These are phyloP conservation scores for Plasmopara viticola DNA, from an alignment of 352 stramenopile genomes.

Conservation along the genomic window DNA sequence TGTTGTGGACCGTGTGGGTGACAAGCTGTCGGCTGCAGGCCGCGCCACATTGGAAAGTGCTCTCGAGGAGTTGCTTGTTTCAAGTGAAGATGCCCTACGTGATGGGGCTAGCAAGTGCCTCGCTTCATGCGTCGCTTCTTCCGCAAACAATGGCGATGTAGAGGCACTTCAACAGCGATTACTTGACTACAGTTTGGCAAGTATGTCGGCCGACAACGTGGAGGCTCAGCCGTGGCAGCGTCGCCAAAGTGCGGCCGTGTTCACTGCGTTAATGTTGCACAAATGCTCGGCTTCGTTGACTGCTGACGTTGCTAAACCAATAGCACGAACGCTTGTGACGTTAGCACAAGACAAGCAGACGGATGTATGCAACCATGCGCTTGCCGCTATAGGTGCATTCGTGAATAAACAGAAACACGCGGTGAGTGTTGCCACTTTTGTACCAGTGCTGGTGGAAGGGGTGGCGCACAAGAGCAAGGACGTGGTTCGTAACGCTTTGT, in stretches of 20 bases:
- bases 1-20: conserved; percentile 54
- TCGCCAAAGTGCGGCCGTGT: conserved; percentile 58
- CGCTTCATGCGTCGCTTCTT: conserved; percentile 45
- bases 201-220: conserved; percentile 31
- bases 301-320: conserved; percentile 14
- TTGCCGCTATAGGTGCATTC: conserved; percentile 49
- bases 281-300: conserved; percentile 36
- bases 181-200: conserved; percentile 42
- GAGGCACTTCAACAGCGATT: conserved; percentile 28
- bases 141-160: conserved; percentile 31
- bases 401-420: conserved; percentile 43
- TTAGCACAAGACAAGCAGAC: conserved; percentile 65
- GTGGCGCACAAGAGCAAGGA: conserved; percentile 79
- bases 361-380: conserved; percentile 42
- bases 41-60: conserved; percentile 49
- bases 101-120: conserved; percentile 65
- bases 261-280: conserved; percentile 46
- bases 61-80: conserved; percentile 59
- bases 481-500: conserved; percentile 59
- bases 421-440: conserved; percentile 27
- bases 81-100: conserved; percentile 55
- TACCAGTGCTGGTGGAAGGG: conserved; percentile 52
- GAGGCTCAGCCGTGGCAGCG: conserved; percentile 40
- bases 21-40: conserved; percentile 59
- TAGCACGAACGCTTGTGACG: conserved; percentile 29